Conservation (phyloP, 1,284 basidiomycete species). For the Chalciporus sp. region DNA sequence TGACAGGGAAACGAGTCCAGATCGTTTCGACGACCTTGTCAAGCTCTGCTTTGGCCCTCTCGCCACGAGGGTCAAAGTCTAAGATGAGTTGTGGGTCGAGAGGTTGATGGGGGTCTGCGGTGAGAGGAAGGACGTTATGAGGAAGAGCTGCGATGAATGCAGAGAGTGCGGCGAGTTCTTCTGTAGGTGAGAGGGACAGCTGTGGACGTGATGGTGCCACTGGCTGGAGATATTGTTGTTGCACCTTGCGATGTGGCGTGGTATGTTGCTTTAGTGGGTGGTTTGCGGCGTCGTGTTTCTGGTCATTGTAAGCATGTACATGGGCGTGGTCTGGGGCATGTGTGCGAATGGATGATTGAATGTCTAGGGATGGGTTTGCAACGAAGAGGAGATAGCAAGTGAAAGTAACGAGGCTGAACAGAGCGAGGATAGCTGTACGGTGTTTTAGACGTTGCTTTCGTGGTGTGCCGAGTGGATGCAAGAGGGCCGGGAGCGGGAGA, state of each 20-base stretch:
- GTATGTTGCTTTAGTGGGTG: slow-evolving; percentile 10
- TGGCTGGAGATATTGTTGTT: slow-evolving; percentile 17
- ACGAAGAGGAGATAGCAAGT: slow-evolving; percentile 56
- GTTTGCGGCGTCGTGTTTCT: slow-evolving; percentile 11
- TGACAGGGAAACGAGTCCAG: slow-evolving; percentile 76
- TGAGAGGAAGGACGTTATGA: slow-evolving; percentile 74
- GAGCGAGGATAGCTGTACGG: slow-evolving; percentile 53
- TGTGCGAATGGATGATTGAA: slow-evolving; percentile 41
- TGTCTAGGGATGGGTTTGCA: slow-evolving; percentile 43
- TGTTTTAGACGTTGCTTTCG: slow-evolving; percentile 37
- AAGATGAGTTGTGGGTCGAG: slow-evolving; percentile 81
- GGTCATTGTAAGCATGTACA: slow-evolving; percentile 21
- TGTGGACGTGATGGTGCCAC: slow-evolving; percentile 35
- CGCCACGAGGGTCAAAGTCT: slow-evolving; percentile 76
- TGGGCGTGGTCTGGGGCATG: slow-evolving; percentile 25
- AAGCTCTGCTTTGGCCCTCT: slow-evolving; percentile 59
- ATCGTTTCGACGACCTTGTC: slow-evolving; percentile 56
- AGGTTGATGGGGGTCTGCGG: slow-evolving; percentile 63
- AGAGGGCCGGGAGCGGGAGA: slow-evolving; percentile 25
- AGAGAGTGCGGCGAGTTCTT: slow-evolving; percentile 81
- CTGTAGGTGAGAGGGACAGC: slow-evolving; percentile 49
- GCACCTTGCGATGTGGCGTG: slow-evolving; percentile 33
- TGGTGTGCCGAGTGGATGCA: slow-evolving; percentile 28
- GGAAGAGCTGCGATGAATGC: slow-evolving; percentile 78
- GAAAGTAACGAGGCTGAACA: slow-evolving; percentile 51